phyloP scores from a whole-genome alignment of 306 rosid species.

The Cucumis cinereus region DNA sequence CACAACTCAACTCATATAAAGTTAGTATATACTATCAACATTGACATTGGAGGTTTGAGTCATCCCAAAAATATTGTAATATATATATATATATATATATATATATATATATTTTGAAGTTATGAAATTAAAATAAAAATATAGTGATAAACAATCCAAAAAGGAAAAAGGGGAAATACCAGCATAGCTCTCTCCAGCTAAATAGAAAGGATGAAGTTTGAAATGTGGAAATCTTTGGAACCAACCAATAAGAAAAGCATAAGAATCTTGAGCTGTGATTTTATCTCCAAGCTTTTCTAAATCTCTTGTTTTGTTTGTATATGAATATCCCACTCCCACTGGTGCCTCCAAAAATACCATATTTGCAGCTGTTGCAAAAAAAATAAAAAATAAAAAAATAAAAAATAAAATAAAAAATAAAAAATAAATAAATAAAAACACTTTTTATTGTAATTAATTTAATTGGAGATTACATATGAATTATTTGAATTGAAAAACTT shows the following conservation, averaged over 20 bases:
- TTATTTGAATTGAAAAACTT: not conserved
- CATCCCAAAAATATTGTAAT: too few species aligned
- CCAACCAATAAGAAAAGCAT: slow-evolving; percentile 47
- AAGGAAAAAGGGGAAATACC: slow-evolving; percentile 14
- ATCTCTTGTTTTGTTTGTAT: slow-evolving; percentile 43
- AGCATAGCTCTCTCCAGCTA: slow-evolving; percentile 65
- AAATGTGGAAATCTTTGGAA: slow-evolving; percentile 45
- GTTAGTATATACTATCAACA: too few species aligned
- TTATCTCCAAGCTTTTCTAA: slow-evolving; percentile 37
- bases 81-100: too few species aligned
- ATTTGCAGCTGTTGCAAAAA: slow-evolving; percentile 37
- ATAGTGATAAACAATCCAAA: too few species aligned
- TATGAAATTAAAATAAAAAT: too few species aligned
- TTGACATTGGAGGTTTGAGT: too few species aligned
- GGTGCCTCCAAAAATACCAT: slow-evolving; percentile 63
- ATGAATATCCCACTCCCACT: slow-evolving; percentile 59
- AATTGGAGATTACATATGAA: not conserved
- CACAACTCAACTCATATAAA: too few species aligned
- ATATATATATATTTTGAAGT: too few species aligned
- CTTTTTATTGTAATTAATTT: too few species aligned
- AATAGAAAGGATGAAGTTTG: slow-evolving; percentile 37
- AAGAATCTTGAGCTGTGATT: slow-evolving; percentile 41
- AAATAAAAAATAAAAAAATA: too few species aligned
- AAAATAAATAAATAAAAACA: not conserved
- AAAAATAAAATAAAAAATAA: too few species aligned